Base-by-base conservation (phyloP, 352 stramenopile genomes). In the Globisporangium cylindrosporum region DNA sequence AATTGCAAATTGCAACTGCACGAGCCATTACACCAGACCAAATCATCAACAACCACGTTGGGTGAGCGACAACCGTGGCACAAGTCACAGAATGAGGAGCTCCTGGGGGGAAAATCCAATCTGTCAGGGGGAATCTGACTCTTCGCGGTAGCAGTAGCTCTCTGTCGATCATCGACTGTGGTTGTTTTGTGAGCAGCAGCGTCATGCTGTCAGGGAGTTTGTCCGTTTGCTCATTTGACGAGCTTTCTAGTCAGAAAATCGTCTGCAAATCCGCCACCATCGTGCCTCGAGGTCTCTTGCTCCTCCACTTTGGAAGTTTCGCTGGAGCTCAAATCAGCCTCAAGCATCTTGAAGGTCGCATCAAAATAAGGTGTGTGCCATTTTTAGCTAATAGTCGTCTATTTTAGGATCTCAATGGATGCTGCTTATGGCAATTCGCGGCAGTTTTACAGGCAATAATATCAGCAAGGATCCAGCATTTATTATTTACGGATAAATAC, bases 201-300 rank as follows among this genome's bases (percentile, higher is more conserved):
- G 43, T 49, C 43, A 51, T 51, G 15, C 18, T 51, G 43, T 24
- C 43, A 51, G 4, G 41, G 41, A 20, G 41, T 8, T 49, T 14
- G 12, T 18, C 9, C 12, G 10, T 14, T 43, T 18, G 15, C 15
- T 10, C 32, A 8, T 38, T 38, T 9, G 43, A 3, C 6, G 18
- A 7, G 43, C 9, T 58, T 29, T 58, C 51, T 12, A 58, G 24
- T 34, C 43, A 24, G 5, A 51, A 24, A 46, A 24, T 3, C 15
- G 38, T 5, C 51, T 22, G 53, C 53, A 59, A 59, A 59, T 38
- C 53, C 53, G 12, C 25, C 53, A 38, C 53, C 53, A 59, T 59
- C 53, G 25, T 32, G 53, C 53, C 24, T 59, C 53, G 8, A 15
- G 43, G 18, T 59, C 53, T 59, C 24, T 51, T n/a, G 15, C 18